Conservation (phyloP, 2,329 filamentous ascomycete genomes). For the Stemphylium lycopersici region DNA sequence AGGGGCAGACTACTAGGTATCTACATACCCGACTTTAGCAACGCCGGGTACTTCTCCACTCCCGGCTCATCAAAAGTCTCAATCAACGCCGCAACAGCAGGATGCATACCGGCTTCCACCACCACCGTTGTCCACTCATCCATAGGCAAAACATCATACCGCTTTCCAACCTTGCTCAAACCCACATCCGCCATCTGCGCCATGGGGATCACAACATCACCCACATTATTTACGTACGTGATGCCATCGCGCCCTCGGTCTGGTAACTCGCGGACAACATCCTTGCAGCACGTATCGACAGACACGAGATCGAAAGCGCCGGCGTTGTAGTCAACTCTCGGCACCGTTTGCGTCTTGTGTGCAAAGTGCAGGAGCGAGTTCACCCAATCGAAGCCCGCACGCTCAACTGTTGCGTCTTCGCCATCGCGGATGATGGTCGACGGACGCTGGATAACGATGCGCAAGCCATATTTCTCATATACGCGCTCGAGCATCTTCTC, state of each 20-base stretch:
- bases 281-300: background rate
- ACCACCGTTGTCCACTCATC: background rate
- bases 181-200: background rate
- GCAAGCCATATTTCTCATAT: background rate
- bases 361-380: slow-evolving; percentile 5
- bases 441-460: slow-evolving; percentile 10
- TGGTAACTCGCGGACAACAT: background rate
- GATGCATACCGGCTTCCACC: background rate
- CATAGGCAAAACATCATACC: background rate
- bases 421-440: slow-evolving; percentile 5
- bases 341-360: background rate
- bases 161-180: background rate
- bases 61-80: background rate
- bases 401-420: background rate
- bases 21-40: background rate
- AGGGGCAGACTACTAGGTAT: no score
- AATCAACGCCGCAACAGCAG: background rate
- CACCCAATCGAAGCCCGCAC: slow-evolving; percentile 1
- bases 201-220: background rate
- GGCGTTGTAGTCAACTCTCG: background rate
- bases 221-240: background rate
- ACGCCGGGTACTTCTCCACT: background rate
- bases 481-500: slow-evolving; percentile 47
- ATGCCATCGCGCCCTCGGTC: background rate
- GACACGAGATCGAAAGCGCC: slow-evolving; percentile 3